These are phyloP conservation scores for Blastobotrys petasosporus DNA, from an alignment of 1,139 yeast species.

Conservation along the genomic window DNA sequence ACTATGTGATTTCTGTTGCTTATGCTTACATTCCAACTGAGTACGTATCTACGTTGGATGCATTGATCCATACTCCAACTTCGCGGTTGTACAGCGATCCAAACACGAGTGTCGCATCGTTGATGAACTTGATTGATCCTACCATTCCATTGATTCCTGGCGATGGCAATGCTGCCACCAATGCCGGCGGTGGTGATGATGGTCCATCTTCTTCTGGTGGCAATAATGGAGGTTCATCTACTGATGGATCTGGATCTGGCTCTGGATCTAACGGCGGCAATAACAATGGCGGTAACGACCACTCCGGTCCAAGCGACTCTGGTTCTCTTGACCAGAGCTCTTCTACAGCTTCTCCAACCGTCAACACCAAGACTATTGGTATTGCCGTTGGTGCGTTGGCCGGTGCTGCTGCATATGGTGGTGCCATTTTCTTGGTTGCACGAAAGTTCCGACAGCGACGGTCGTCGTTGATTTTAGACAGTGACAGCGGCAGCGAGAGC, in stretches of 20 bases:
- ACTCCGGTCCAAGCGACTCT: constrained; percentile 13
- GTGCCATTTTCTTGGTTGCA: constrained; percentile 32
- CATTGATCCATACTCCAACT: constrained; percentile 29
- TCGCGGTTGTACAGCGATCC: constrained; percentile 34
- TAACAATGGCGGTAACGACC: constrained; percentile 5
- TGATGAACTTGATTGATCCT: constrained; percentile 38
- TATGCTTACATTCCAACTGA: constrained; percentile 34
- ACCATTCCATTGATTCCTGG: constrained; percentile 32
- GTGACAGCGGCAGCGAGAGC: constrained; percentile 5
- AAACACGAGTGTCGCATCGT: constrained; percentile 29
- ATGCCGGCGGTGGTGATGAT: constrained; percentile 13
- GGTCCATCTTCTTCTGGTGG: constrained; percentile 17
- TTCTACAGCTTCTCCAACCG: constrained; percentile 24
- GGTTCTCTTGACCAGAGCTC: constrained; percentile 34
- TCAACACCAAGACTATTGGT: constrained; percentile 33
- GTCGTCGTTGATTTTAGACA: constrained; percentile 8
- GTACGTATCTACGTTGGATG: constrained; percentile 26
- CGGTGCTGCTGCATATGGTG: constrained; percentile 35
- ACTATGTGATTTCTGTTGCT: constrained; percentile 37
- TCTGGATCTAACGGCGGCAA: constrained; percentile 9
- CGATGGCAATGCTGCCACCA: constrained; percentile 15
- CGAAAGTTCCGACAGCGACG: constrained; percentile 28
- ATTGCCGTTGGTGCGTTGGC: constrained; percentile 37
- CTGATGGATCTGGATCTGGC: constrained; percentile 9
- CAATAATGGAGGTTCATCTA: constrained; percentile 8